A percentile compares a stretch with the other conserved stretches of the same genome.
Evolutionary conservation across 257 asterid species (phyloP).

Genomic region (Fraxinus pennsylvanica): DNA sequence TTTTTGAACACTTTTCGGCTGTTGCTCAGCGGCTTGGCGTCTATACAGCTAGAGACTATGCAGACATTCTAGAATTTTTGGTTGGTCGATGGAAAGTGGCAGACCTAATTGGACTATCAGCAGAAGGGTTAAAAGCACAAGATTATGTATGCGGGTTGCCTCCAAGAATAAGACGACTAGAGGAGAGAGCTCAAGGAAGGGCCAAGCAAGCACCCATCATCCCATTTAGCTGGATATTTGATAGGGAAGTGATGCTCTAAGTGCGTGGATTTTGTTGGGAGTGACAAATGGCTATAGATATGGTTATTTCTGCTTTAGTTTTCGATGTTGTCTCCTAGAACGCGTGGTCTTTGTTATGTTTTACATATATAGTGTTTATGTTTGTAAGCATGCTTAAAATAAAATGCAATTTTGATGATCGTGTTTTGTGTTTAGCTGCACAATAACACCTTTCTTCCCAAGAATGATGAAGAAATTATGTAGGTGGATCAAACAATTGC

Average conservation of each 20-base stretch:
- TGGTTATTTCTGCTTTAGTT: too few relatives aligned
- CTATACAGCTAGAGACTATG: slow-evolving; percentile 24
- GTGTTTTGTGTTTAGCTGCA: too few relatives aligned
- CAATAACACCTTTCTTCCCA: too few relatives aligned
- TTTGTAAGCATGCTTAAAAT: too few relatives aligned
- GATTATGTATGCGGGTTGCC: slow-evolving; percentile 23
- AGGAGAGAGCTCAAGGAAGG: slow-evolving; percentile 25
- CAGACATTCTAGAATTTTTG: slow-evolving; percentile 21
- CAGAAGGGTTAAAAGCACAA: slow-evolving; percentile 18
- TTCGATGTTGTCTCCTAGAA: too few relatives aligned
- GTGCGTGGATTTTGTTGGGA: too few relatives aligned
- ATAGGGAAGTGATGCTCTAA: slow-evolving; percentile 12
- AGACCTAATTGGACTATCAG: slow-evolving; percentile 11
- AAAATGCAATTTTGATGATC: too few relatives aligned
- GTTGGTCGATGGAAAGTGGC: slow-evolving; percentile 22
- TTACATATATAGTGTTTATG: too few relatives aligned
- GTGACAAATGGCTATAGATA: too few relatives aligned
- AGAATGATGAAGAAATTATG: too few relatives aligned
- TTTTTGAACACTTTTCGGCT: slow-evolving; percentile 22
- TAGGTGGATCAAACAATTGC: too few relatives aligned
- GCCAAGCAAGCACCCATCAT: slow-evolving; percentile 8
- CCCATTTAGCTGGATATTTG: slow-evolving; percentile 25
- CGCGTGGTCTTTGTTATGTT: too few relatives aligned
- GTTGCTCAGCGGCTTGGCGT: slow-evolving; percentile 24
- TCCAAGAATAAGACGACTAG: slow-evolving; percentile 18